Evolutionary conservation across 23 red algal species (phyloP), one percentile per base, ranked within the genome.

Genomic region (Gracilaria gracilis): DNA sequence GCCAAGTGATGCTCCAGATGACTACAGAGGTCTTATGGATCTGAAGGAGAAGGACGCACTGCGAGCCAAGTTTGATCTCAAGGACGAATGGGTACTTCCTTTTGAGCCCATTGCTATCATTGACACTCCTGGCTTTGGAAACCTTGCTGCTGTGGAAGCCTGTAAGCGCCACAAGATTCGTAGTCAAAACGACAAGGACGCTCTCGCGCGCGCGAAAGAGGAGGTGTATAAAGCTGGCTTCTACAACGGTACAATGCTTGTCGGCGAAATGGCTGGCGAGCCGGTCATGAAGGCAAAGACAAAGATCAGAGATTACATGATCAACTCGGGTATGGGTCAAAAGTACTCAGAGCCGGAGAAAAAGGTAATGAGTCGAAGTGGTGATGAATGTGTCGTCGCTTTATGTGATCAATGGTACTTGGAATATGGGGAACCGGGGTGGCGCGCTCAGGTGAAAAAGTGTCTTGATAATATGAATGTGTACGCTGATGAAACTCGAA

Each of bases 391-490:
- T 67, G 97, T 99, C 2, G 97, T 99, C 19, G 97, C 97, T 25
- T 82, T 96, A 36, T 92, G 89, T 83, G 97, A 99, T 61, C 97
- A 99, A 67, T 99, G 97, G 97, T 99, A 99, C 65, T 72, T 96
- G 31, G 90, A 94, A 31, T 99, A 99, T 58, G 97, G 97, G 31
- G 97, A 99, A 54, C 72, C 85, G 32, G 59, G 67, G 32, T 99
- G 97, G 97, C 66, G 86, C 35, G 69, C 65, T 24, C 54, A 91
- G 77, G 94, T 95, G 35, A 51, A 88, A 31, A 57, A 74, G 33
- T 96, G 94, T 35, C 88, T 99, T 53, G 66, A 74, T 36, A 83
- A 86, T 2, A 96, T 96, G 94, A 82, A 96, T 38, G 79, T 93
- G 51, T 99, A 99, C 69, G 88, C 83, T 38, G 77, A 92, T 17